These are phyloP conservation scores for Elsinoe perseae DNA, from an alignment of 2,329 filamentous ascomycete genomes.

Conservation along the genomic window DNA sequence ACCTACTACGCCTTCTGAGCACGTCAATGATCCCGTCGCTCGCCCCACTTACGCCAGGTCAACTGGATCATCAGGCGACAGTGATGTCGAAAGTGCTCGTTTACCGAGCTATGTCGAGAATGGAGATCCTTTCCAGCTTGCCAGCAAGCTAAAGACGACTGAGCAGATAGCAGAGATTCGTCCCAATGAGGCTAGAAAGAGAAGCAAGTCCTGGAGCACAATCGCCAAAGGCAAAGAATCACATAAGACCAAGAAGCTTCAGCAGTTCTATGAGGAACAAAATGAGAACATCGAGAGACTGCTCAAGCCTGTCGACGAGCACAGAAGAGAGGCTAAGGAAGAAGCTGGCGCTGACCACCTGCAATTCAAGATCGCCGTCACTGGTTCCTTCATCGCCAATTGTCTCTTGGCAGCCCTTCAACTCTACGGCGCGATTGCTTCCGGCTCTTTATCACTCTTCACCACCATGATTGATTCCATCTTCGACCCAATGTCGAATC, in stretches of 20 bases:
- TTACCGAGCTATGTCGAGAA: conserved; percentile 53
- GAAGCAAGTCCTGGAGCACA: conserved; percentile 38
- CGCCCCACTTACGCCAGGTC: conserved; percentile 29
- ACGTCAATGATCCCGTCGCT: conserved; percentile 31
- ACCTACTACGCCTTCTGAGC: conserved; percentile 23
- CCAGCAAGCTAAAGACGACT: conserved; percentile 66
- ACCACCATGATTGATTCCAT: conserved; percentile 95
- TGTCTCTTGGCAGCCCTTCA: conserved; percentile 71
- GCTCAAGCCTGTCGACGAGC: conserved; percentile 87
- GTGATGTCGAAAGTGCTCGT: conserved; percentile 39
- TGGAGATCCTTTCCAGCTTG: conserved; percentile 75
- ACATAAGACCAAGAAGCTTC: conserved; percentile 50
- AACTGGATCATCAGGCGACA: conserved; percentile 24
- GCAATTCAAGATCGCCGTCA: conserved; percentile 61
- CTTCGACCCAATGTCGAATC: conserved; percentile 84
- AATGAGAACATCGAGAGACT: conserved; percentile 90
- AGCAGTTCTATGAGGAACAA: conserved; percentile 79
- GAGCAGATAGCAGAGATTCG: conserved; percentile 67
- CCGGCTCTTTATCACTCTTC: conserved; percentile 87
- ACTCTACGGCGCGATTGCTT: conserved; percentile 78
- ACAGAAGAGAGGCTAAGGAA: conserved; percentile 71
- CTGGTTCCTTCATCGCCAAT: conserved; percentile 69
- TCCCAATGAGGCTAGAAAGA: conserved; percentile 73
- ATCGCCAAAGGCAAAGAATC: conserved; percentile 37
- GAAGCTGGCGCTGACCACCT: conserved; percentile 74